phyloP scores from a whole-genome alignment of 495 filamentous ascomycete genomes.

The Lasiosphaeris hirsuta region DNA sequence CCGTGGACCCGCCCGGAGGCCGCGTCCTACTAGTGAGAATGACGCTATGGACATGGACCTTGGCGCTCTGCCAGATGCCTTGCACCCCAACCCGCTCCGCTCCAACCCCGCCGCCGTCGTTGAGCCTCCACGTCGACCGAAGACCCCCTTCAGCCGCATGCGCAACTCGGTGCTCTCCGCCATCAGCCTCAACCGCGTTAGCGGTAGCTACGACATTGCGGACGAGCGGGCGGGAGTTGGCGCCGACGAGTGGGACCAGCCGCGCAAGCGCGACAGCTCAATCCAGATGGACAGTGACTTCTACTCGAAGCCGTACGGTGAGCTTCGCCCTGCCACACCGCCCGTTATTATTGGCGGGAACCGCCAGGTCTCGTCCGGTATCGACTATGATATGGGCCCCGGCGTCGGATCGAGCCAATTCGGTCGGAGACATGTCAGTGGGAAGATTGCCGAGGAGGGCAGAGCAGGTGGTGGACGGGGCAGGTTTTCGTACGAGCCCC shows the following conservation, averaged over 20 bases:
- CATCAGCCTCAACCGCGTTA: conserved; percentile 38
- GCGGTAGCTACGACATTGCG: conserved; percentile 30
- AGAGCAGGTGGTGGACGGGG: conserved; percentile 44
- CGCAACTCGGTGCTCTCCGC: conserved; percentile 39
- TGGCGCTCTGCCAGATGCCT: conserved; percentile 18
- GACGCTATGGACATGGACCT: conserved; percentile 23
- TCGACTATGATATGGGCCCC: conserved; percentile 56
- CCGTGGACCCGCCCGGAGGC: conserved; percentile 13
- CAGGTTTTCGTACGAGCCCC: conserved; percentile 29
- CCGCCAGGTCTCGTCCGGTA: conserved; percentile 52
- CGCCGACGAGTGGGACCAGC: background rate
- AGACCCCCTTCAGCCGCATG: conserved; percentile 29
- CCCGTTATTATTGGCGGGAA: conserved; percentile 41
- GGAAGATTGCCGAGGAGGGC: conserved; percentile 83
- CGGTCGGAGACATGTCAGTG: conserved; percentile 66
- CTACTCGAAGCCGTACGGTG: conserved; percentile 50
- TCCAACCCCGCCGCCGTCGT: conserved; percentile 34
- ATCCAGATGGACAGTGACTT: conserved; percentile 54
- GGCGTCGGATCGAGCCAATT: conserved; percentile 15
- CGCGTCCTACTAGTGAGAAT: conserved; percentile 9
- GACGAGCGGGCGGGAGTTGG: conserved; percentile 14
- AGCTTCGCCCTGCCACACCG: conserved; percentile 44
- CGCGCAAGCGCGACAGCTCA: conserved; percentile 35
- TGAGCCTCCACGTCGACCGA: conserved; percentile 10
- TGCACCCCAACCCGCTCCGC: conserved; percentile 45